phyloP scores from a whole-genome alignment of 306 rosid genomes.

The Vigna unguiculata region DNA sequence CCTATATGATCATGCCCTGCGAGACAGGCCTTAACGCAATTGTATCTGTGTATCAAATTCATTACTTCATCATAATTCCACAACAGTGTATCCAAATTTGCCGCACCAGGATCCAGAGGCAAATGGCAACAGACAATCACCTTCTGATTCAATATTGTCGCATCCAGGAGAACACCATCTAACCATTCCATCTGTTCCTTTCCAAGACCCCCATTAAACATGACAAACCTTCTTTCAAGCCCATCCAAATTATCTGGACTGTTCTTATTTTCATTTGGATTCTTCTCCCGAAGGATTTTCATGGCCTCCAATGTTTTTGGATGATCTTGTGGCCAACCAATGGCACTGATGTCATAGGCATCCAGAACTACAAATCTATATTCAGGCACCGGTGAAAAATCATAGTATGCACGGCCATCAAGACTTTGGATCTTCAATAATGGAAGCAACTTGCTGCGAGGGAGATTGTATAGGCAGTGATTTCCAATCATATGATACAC shows the following conservation, averaged over 20 bases:
- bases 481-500: conserved; percentile 90
- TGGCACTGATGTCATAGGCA: conserved; percentile 83
- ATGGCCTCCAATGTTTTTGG: conserved; percentile 67
- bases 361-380: conserved; percentile 87
- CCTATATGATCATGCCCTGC: conserved; percentile 89
- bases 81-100: conserved; percentile 59
- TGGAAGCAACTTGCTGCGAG: conserved; percentile 77
- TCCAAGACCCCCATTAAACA: conserved; percentile 94
- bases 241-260: conserved; percentile 74
- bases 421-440: conserved; percentile 64
- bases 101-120: conserved; percentile 78
- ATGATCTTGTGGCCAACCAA: conserved; percentile 92
- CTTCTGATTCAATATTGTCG: conserved; percentile 71
- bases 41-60: conserved; percentile 70
- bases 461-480: conserved; percentile 96
- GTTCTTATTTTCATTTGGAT: conserved; percentile 85
- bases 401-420: conserved; percentile 72
- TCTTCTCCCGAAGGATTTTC: conserved; percentile 66
- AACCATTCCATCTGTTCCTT: conserved; percentile 89
- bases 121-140: conserved; percentile 83
- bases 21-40: conserved; percentile 82
- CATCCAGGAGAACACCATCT: conserved; percentile 71
- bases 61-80: conserved; percentile 94
- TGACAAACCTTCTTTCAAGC: conserved; percentile 78
- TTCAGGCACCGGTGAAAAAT: conserved; percentile 75